A percentile compares a stretch with the other conserved stretches of the same genome.
These are phyloP conservation scores for Arachnomyces sp. DNA, from an alignment of 2,329 filamentous ascomycete genomes.

Conservation along the genomic window DNA sequence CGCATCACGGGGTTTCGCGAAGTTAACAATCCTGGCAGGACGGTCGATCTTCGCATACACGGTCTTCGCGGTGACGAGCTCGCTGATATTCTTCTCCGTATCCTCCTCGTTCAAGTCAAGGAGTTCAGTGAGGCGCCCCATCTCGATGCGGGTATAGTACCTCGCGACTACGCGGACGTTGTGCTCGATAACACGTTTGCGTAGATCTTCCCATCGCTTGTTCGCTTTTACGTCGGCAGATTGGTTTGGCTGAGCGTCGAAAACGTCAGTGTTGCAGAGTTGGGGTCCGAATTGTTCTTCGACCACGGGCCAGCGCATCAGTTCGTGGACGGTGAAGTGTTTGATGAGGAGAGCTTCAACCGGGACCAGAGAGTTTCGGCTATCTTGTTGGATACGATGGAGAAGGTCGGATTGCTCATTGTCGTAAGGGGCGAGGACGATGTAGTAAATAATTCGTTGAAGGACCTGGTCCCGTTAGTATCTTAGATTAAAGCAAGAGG, in stretches of 20 bases:
- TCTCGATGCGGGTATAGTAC: constrained; percentile 96
- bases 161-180: constrained; percentile 96
- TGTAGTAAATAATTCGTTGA: constrained; percentile 93
- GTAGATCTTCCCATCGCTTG: constrained; percentile 85
- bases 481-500: constrained; percentile 9
- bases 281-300: constrained; percentile 82
- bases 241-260: constrained; percentile 57
- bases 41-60: constrained; percentile 97
- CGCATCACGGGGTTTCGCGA: constrained; percentile 87
- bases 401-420: constrained; percentile 98
- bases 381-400: constrained; percentile 81
- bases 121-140: constrained; percentile 80
- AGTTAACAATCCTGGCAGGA: constrained; percentile 83
- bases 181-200: constrained; percentile 98
- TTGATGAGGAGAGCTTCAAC: constrained; percentile 81
- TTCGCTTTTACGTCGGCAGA: constrained; percentile 71
- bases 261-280: constrained; percentile 82
- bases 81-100: constrained; percentile 98
- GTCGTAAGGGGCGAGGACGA: constrained; percentile 92
- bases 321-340: constrained; percentile 87
- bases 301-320: constrained; percentile 98
- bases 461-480: constrained; percentile 54
- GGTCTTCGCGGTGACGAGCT: constrained; percentile 94
- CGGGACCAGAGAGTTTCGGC: constrained; percentile 68
- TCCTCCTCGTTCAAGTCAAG: constrained; percentile 90